Base-by-base conservation (phyloP, 345 rosid genomes). In the Ceriops zippeliana region DNA sequence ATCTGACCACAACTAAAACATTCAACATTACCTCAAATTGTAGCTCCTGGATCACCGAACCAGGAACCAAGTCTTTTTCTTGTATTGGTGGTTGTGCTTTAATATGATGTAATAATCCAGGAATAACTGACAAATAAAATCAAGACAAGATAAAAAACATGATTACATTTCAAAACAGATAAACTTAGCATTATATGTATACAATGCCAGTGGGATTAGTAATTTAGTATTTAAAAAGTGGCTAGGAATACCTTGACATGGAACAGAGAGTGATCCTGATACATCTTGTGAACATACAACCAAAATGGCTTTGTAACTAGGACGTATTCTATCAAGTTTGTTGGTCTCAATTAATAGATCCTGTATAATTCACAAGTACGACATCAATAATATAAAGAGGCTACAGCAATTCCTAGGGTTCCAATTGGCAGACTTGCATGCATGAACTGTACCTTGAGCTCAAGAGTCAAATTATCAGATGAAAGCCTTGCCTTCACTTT, bases 1-100 rank as follows among this genome's bases (percentile, higher is more conserved):
- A 1, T 60, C 26, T 47, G 58, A n/a, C 16, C 46, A 49, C 10
- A 57, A n/a, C 26, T 16, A 10, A 31, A 52, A 47, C 34, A 51
- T 63, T 30, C n/a, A 42, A 46, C 30, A 57, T 60, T 84, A 88
- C 93, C 96, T 88, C 89, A 42, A 90, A 73, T 60, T 58, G 67
- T 19, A 90, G 76, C 64, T 81, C 63, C 67, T 80, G 71, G 70
- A 86, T 62, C 24, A 76, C 67, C n/a, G 68, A 82, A 53, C 80
- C 89, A 19, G 87, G 89, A 71, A 77, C 78, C 76, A 88, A 59
- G 53, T 65, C 71, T 54, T 76, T 73, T 31, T 74, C 77, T 34
- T 65, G 68, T 27, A 52, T 47, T 9, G 66, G 65, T 72, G 83
- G 72, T 60, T 67, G 66, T 65, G 66, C 65, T 42, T 6, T 63